Conservation (phyloP, 768 basidiomycete genomes). For the Dioszegia hungarica region DNA sequence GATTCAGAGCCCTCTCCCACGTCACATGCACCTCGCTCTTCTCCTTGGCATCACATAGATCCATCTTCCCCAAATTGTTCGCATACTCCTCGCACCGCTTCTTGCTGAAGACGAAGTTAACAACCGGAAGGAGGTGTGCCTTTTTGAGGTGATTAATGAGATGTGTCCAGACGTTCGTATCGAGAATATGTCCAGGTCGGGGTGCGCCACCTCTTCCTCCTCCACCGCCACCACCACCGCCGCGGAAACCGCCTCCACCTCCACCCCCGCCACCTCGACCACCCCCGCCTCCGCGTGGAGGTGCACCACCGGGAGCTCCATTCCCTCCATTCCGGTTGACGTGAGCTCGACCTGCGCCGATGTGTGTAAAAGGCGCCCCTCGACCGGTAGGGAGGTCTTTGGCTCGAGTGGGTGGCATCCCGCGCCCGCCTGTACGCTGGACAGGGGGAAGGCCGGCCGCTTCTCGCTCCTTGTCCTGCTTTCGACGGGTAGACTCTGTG, state of each 20-base stretch:
- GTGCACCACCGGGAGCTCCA: constrained; percentile 26
- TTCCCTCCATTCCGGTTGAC: constrained; percentile 56
- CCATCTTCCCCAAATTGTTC: constrained; percentile 74
- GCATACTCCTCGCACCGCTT: constrained; percentile 97
- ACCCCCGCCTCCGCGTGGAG: constrained; percentile 24
- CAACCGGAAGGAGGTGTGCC: constrained; percentile 79
- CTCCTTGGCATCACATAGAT: constrained; percentile 81
- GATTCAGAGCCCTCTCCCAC: constrained; percentile 81
- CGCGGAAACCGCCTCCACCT: constrained; percentile 45
- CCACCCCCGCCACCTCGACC: constrained; percentile 14
- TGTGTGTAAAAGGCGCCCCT: constrained; percentile 38
- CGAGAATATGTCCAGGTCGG: constrained; percentile 53
- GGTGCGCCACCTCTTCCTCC: constrained; percentile 29
- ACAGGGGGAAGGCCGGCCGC: constrained; percentile 86
- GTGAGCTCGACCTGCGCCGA: constrained; percentile 31
- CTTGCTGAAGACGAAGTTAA: constrained; percentile 95
- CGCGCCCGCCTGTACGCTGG: constrained; percentile 75
- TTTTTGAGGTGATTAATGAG: constrained; percentile 79
- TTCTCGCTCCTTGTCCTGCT: constrained; percentile 97
- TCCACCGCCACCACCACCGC: constrained; percentile 25
- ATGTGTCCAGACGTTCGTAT: constrained; percentile 92
- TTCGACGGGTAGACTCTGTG: constrained; percentile 76
- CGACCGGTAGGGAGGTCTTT: constrained; percentile 38
- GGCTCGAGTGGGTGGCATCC: constrained; percentile 55
- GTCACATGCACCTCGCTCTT: constrained; percentile 96